A percentile compares a stretch with the other conserved stretches of the same genome.
These are phyloP conservation scores for Bolboschoenus planiculmis DNA, from an alignment of 176 grass and related monocot genomes.

Conservation along the genomic window DNA sequence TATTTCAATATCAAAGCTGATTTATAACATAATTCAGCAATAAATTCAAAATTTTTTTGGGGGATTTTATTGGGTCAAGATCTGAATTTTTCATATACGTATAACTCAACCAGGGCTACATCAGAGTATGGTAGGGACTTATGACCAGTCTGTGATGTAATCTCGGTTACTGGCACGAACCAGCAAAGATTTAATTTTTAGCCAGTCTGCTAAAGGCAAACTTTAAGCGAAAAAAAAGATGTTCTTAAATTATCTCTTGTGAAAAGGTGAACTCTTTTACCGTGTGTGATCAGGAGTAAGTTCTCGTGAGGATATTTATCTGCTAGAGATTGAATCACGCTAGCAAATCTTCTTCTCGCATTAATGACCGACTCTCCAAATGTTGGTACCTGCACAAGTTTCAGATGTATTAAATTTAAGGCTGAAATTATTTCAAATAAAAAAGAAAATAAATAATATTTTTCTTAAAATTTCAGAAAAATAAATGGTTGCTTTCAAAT, in stretches of 20 bases:
- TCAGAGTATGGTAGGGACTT: neutral
- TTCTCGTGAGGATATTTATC: conserved; percentile 42
- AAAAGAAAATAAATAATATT: neutral
- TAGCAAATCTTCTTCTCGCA: conserved; percentile 36
- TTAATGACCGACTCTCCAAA: conserved; percentile 29
- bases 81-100: neutral
- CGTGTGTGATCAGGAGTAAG: conserved; percentile 42
- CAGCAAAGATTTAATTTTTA: neutral
- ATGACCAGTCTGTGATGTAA: neutral
- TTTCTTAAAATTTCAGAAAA: neutral
- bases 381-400: conserved; percentile 15
- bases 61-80: neutral
- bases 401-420: neutral
- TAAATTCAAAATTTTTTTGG: neutral
- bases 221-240: neutral
- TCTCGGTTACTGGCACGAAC: neutral
- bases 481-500: neutral
- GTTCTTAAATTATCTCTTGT: neutral
- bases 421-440: neutral
- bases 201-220: neutral
- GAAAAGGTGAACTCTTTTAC: neutral
- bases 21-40: neutral
- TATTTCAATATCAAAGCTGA: too few species aligned
- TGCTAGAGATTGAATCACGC: conserved; percentile 28
- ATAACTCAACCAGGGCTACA: neutral